Evolutionary conservation across 768 basidiomycete species (phyloP).

Genomic region (Pluteus cervinus): DNA sequence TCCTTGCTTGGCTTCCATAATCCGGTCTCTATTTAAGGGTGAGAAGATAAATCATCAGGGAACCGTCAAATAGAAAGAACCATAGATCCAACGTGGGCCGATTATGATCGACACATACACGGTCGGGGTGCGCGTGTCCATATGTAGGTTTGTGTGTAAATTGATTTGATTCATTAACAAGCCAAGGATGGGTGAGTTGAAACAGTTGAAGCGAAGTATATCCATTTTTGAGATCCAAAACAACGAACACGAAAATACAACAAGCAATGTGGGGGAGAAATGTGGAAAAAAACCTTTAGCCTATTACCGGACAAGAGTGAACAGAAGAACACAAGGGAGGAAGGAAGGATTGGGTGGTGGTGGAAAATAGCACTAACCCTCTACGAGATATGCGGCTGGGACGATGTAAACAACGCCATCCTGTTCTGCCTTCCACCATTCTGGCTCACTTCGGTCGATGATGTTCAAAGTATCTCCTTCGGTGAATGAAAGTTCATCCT

Average conservation of each 20-base stretch:
- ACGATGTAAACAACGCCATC: conserved; percentile 84
- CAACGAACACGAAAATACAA: conserved; percentile 27
- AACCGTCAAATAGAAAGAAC: too few relatives aligned
- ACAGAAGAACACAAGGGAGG: conserved; percentile 51
- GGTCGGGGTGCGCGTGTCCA: too few relatives aligned
- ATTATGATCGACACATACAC: too few relatives aligned
- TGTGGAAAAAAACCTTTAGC: conserved; percentile 72
- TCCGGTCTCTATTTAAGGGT: too few relatives aligned
- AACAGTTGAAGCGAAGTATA: conserved; percentile 14
- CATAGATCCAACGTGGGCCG: too few relatives aligned
- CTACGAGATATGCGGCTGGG: conserved; percentile 82
- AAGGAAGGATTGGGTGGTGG: too few relatives aligned
- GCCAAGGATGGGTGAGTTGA: too few relatives aligned
- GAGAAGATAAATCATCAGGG: too few relatives aligned
- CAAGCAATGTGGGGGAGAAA: conserved; percentile 44
- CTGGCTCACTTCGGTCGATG: conserved; percentile 75
- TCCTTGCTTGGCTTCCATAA: too few relatives aligned
- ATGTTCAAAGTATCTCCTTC: conserved; percentile 78
- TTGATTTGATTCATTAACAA: too few relatives aligned
- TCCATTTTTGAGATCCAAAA: conserved; percentile 19
- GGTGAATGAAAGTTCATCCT: conserved; percentile 81
- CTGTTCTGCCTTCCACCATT: conserved; percentile 97
- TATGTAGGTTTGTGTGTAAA: too few relatives aligned
- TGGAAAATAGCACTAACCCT: conserved; percentile 87
- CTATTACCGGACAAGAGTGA: conserved; percentile 57